Evolutionary conservation across 23 red algal species (phyloP).

Genomic region (Gracilaria vermiculophylla): DNA sequence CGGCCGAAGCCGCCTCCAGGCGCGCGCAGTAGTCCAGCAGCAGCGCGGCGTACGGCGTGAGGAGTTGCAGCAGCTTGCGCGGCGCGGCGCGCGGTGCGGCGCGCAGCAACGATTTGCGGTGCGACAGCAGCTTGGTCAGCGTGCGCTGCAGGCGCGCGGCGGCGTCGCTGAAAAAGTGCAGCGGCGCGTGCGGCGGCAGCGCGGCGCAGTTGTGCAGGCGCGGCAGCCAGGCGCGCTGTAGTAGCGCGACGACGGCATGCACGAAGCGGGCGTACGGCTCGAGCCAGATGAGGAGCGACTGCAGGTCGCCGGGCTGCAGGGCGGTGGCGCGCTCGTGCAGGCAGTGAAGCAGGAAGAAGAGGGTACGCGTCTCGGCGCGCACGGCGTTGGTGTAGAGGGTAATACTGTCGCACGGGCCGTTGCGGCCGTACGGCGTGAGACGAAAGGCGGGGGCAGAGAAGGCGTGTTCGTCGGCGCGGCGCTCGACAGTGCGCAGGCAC

Average conservation of each 20-base stretch:
- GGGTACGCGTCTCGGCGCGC: slow-evolving; percentile 12
- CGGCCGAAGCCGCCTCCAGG: not conserved
- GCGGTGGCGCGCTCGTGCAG: slow-evolving; percentile 19
- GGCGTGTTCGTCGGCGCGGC: not conserved
- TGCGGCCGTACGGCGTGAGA: not conserved
- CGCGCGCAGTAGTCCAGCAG: not conserved
- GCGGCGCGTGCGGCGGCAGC: not conserved
- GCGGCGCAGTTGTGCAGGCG: not conserved
- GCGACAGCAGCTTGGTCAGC: not conserved
- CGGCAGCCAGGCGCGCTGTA: slow-evolving; percentile 11
- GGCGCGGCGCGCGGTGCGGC: not conserved
- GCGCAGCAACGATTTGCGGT: not conserved
- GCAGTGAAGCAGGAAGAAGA: slow-evolving; percentile 39
- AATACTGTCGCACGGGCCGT: not conserved
- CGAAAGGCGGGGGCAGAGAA: slow-evolving; percentile 23
- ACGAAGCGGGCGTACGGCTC: slow-evolving; percentile 25
- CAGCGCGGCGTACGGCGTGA: not conserved
- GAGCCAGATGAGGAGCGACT: slow-evolving; percentile 37
- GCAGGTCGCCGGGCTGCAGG: slow-evolving; percentile 30
- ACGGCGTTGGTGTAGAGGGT: slow-evolving; percentile 44
- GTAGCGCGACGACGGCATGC: not conserved
- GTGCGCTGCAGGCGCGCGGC: not conserved
- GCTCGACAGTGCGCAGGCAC: not conserved
- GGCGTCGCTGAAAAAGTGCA: not conserved
- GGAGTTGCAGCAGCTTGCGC: slow-evolving; percentile 19